phyloP scores from a whole-genome alignment of 2,329 filamentous ascomycete genomes.

The Coleophoma cylindrospora region DNA sequence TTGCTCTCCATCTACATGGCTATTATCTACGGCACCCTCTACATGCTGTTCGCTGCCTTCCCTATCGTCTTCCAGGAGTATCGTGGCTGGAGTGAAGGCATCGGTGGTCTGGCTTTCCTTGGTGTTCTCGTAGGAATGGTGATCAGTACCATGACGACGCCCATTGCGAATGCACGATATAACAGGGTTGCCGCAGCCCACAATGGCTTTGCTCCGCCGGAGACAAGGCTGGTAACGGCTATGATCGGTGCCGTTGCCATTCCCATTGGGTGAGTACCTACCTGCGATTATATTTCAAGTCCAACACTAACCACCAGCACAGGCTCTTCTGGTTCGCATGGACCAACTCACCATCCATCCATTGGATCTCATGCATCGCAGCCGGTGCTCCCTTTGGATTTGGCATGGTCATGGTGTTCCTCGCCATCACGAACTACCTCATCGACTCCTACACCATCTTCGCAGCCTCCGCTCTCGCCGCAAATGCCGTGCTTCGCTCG shows the following conservation, averaged over 20 bases:
- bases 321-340: conserved; percentile 46
- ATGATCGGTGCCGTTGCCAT: conserved; percentile 57
- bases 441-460: conserved; percentile 67
- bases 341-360: conserved; percentile 51
- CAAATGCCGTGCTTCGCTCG: conserved; percentile 66
- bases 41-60: conserved; percentile 53
- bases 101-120: conserved; percentile 61
- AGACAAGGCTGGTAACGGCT: conserved; percentile 58
- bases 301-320: no score
- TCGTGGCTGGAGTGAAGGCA: conserved; percentile 51
- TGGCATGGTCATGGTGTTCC: conserved; percentile 56
- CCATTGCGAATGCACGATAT: conserved; percentile 50
- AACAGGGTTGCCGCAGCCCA: conserved; percentile 44
- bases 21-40: conserved; percentile 48
- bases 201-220: conserved; percentile 58
- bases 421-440: conserved; percentile 61
- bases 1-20: conserved; percentile 61
- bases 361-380: conserved; percentile 47
- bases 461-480: conserved; percentile 68
- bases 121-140: conserved; percentile 65
- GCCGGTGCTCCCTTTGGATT: conserved; percentile 31
- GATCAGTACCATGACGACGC: conserved; percentile 46
- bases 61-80: conserved; percentile 59
- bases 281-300: no score
- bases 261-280: conserved; percentile 41